Evolutionary conservation across 2,329 filamentous ascomycete species (phyloP), one percentile per base, ranked within the genome.

Genomic region (Sporothrix pseudoabietina): DNA sequence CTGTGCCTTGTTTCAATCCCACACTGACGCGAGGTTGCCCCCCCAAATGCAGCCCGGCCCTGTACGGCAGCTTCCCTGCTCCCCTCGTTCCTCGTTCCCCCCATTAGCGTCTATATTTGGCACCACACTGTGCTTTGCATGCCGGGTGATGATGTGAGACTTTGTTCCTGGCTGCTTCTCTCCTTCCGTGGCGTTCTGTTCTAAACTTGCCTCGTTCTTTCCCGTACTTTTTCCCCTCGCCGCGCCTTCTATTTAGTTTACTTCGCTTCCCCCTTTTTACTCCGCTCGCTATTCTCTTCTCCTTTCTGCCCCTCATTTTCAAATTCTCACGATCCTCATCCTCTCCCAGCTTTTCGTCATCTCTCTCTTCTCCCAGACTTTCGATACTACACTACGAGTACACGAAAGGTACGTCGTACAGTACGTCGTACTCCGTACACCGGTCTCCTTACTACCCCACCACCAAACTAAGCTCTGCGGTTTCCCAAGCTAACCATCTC

Each of bases 71-170:
- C 32, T 39, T 16, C 7, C 32, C 16, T n/a, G 16, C 14, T n/a
- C n/a, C n/a, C n/a, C n/a, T n/a, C n/a, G n/a, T n/a, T n/a, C n/a
- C n/a, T n/a, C n/a, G n/a, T n/a, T n/a, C n/a, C n/a, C n/a, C 22
- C 22, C 35, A 16, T n/a, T 44, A 65, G 59, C 59, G 55, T 61
- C 69, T 71, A 71, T 63, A 71, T 71, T 71, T 71, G 69, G 69
- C 69, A 63, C 4, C 69, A 30, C 3, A 6, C 22, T 30, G n/a
- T 47, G 3, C 30, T 57, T 44, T 16, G 8, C 35, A 39, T 41
- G 32, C 49, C 54, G 14, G 39, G 16, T 44, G 59, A 65, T 65
- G 69, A 71, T 71, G 69, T 71, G 57, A 63, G 55, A n/a, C 69
- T 44, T 63, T 65, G 59, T 54, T 26, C 19, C 44, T 49, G 44